These are phyloP conservation scores for Teratosphaeria viscida DNA, from an alignment of 2,329 filamentous ascomycete genomes.

Conservation along the genomic window DNA sequence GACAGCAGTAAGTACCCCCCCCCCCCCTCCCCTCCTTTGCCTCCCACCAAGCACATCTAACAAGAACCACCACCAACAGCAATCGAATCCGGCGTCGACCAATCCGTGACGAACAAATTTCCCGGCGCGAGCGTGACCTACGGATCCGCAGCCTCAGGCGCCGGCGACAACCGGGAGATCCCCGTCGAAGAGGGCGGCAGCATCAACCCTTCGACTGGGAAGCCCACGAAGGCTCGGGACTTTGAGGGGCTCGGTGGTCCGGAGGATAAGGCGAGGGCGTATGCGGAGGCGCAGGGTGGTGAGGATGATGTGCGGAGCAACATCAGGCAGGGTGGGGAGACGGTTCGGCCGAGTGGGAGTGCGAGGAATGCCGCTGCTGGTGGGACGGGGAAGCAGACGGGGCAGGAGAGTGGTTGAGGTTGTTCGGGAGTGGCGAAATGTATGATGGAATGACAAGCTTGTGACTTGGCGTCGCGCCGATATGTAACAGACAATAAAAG, in stretches of 20 bases:
- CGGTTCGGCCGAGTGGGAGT: constrained; percentile 8
- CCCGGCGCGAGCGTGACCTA: constrained; percentile 34
- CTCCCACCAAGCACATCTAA: not conserved
- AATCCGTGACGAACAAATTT: constrained; percentile 31
- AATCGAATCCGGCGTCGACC: constrained; percentile 39
- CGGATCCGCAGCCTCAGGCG: constrained; percentile 34
- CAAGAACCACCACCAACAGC: constrained; percentile 19
- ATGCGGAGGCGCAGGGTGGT: constrained; percentile 29
- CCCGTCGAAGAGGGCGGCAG: constrained; percentile 37
- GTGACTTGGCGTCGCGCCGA: not conserved
- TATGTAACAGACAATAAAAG: not conserved
- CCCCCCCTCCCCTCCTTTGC: not conserved
- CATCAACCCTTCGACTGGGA: constrained; percentile 30
- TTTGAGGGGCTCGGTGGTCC: constrained; percentile 41
- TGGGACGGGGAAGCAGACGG: constrained; percentile 7
- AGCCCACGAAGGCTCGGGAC: constrained; percentile 36
- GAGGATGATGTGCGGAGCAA: constrained; percentile 32
- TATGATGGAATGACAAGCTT: not conserved
- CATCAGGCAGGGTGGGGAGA: constrained; percentile 26
- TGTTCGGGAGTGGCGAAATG: not conserved
- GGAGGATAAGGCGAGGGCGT: constrained; percentile 33
- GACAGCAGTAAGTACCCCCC: constrained; percentile 20
- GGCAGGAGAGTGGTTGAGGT: not conserved
- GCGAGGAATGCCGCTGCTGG: constrained; percentile 5
- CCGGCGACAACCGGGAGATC: constrained; percentile 39